Evolutionary conservation across 352 stramenopile genomes (phyloP).

Genomic region (Peronospora belbahrii): DNA sequence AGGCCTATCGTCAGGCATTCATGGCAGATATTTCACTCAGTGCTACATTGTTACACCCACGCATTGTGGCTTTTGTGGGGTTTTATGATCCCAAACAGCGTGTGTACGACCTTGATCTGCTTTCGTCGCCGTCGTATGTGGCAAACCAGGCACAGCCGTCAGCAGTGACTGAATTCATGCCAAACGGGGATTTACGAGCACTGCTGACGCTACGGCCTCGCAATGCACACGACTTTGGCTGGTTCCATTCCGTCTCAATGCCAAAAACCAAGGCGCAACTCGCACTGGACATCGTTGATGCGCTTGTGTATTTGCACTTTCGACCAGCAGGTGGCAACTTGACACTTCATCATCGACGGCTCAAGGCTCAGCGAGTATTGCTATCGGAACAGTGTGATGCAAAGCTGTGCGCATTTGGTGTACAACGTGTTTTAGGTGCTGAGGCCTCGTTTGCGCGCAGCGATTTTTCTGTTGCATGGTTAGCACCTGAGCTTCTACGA

Average conservation of each 20-base stretch:
- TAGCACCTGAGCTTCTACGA: conserved; percentile 44
- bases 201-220: conserved; percentile 24
- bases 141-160: conserved; percentile 15
- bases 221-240: conserved; percentile 28
- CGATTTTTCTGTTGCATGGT: conserved; percentile 35
- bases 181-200: conserved; percentile 30
- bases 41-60: conserved; percentile 22
- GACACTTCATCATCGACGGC: conserved; percentile 23
- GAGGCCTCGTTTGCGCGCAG: conserved; percentile 8
- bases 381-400: conserved; percentile 36
- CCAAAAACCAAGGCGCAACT: conserved; percentile 30
- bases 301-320: conserved; percentile 42
- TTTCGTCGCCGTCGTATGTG: conserved; percentile 16
- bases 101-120: conserved; percentile 18
- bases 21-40: conserved; percentile 30
- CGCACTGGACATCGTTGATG: conserved; percentile 40
- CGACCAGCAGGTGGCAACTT: conserved; percentile 11
- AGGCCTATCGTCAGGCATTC: conserved; percentile 25
- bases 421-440: conserved; percentile 14
- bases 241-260: conserved; percentile 24
- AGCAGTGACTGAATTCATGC: conserved; percentile 40
- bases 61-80: conserved; percentile 33
- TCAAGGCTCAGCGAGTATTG: conserved; percentile 40
- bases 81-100: conserved; percentile 22
- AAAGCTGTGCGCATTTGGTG: conserved; percentile 46